A percentile compares a stretch with the other conserved stretches of the same genome.
phyloP scores from a whole-genome alignment of 2,329 filamentous ascomycete species.

The Conoideocrella luteorostrata region DNA sequence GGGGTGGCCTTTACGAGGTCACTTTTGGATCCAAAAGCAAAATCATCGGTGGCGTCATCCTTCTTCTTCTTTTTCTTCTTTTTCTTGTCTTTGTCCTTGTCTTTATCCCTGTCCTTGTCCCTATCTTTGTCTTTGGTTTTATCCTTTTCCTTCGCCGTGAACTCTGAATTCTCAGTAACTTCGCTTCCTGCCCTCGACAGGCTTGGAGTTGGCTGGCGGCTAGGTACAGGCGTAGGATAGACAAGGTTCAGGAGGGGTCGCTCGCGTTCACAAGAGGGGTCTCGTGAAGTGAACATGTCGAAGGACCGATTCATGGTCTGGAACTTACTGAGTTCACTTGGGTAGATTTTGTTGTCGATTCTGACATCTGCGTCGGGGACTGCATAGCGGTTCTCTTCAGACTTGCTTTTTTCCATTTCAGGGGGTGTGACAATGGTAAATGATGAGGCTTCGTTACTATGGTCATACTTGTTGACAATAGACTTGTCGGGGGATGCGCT shows the following conservation, averaged over 20 bases:
- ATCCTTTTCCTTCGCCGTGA: background rate
- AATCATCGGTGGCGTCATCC: constrained; percentile 22
- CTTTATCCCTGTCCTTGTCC: constrained; percentile 5
- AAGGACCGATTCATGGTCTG: constrained; percentile 19
- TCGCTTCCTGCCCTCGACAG: constrained; percentile 9
- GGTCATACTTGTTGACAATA: constrained; percentile 48
- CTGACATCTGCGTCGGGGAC: constrained; percentile 58
- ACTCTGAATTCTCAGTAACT: background rate
- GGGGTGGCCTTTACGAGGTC: constrained; percentile 31
- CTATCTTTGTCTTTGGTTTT: background rate
- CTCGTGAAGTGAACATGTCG: constrained; percentile 37
- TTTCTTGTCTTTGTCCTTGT: constrained; percentile 13
- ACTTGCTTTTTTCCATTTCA: constrained; percentile 36
- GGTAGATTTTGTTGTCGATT: constrained; percentile 53
- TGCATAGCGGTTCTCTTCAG: constrained; percentile 43
- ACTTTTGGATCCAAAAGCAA: constrained; percentile 32
- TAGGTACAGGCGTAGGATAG: constrained; percentile 48
- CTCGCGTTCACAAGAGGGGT: constrained; percentile 48
- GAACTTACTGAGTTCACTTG: constrained; percentile 40
- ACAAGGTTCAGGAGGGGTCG: constrained; percentile 56
- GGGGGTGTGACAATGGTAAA: constrained; percentile 50
- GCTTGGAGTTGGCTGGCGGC: constrained; percentile 37
- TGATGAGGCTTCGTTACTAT: constrained; percentile 26
- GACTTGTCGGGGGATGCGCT: constrained; percentile 46
- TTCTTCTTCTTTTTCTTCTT: constrained; percentile 16